phyloP scores from a whole-genome alignment of 2,329 filamentous ascomycete species.

The Pseudodiploospora longispora region DNA sequence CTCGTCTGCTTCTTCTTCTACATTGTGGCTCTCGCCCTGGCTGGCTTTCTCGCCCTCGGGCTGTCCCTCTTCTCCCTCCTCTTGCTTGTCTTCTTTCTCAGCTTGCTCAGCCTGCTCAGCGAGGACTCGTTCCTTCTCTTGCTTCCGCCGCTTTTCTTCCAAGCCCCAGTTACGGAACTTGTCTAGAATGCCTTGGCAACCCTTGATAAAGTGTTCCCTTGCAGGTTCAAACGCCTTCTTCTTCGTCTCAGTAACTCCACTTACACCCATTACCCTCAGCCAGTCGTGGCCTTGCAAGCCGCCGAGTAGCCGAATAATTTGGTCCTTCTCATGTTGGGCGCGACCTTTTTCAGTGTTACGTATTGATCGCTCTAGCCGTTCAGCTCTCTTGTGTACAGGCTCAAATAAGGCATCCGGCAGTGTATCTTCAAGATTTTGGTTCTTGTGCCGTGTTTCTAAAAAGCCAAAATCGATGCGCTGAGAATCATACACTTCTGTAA shows the following conservation, averaged over 20 bases:
- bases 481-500: conserved; percentile 47
- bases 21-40: conserved; percentile 28
- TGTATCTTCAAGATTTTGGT: conserved; percentile 41
- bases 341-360: conserved; percentile 57
- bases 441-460: conserved; percentile 37
- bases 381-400: conserved; percentile 48
- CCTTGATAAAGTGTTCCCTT: conserved; percentile 73
- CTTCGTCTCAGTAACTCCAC: conserved; percentile 72
- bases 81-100: conserved; percentile 28
- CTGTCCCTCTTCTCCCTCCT: conserved; percentile 19
- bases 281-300: conserved; percentile 87
- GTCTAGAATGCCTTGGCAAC: conserved; percentile 71
- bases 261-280: conserved; percentile 86
- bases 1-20: conserved; percentile 12
- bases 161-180: conserved; percentile 86
- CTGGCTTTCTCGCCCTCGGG: not conserved
- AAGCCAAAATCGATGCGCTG: conserved; percentile 50
- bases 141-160: conserved; percentile 77
- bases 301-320: conserved; percentile 61
- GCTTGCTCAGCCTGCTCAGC: conserved; percentile 25
- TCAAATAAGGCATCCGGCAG: conserved; percentile 48
- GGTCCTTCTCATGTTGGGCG: conserved; percentile 59
- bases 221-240: conserved; percentile 84
- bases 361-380: conserved; percentile 53
- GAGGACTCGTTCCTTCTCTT: conserved; percentile 58